These are phyloP conservation scores for Trametes maxima DNA, from an alignment of 768 basidiomycete species.

Conservation along the genomic window DNA sequence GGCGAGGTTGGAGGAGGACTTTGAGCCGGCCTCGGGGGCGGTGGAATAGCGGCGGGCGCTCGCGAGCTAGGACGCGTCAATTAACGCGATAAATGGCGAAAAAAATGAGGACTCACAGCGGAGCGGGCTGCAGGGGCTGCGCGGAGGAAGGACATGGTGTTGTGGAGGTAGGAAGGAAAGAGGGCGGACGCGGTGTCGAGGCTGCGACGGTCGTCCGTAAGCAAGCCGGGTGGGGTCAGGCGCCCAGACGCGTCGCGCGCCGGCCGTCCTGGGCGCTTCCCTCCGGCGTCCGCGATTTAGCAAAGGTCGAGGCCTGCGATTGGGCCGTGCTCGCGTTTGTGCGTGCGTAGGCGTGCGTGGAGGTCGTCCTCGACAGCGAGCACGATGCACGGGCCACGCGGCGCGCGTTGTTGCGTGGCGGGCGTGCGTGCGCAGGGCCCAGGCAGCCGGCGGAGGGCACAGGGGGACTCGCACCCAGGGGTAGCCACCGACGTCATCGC, in stretches of 20 bases:
- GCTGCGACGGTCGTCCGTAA: not conserved
- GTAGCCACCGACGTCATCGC: slow-evolving; percentile 19
- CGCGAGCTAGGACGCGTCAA: slow-evolving; percentile 14
- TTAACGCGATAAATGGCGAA: not conserved
- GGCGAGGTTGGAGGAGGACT: slow-evolving; percentile 51
- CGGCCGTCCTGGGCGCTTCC: not conserved
- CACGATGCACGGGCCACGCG: too few species aligned
- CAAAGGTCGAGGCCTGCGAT: too few species aligned
- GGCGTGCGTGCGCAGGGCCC: not conserved
- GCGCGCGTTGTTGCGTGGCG: too few species aligned
- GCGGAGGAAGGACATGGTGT: slow-evolving; percentile 30
- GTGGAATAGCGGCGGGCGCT: slow-evolving; percentile 51
- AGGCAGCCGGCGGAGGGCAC: not conserved
- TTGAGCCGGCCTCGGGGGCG: slow-evolving; percentile 42
- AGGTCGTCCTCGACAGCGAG: too few species aligned
- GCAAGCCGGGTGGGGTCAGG: not conserved
- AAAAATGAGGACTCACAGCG: not conserved
- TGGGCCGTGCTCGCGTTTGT: too few species aligned
- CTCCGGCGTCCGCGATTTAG: too few species aligned
- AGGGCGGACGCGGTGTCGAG: too few species aligned
- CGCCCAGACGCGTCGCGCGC: slow-evolving; percentile 11
- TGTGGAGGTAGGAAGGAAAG: not conserved
- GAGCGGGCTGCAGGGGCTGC: slow-evolving; percentile 22
- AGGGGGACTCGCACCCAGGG: too few species aligned
- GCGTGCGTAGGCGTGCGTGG: too few species aligned